Base-by-base conservation (phyloP, 257 asterid genomes). In the Haberlea rhodopensis region DNA sequence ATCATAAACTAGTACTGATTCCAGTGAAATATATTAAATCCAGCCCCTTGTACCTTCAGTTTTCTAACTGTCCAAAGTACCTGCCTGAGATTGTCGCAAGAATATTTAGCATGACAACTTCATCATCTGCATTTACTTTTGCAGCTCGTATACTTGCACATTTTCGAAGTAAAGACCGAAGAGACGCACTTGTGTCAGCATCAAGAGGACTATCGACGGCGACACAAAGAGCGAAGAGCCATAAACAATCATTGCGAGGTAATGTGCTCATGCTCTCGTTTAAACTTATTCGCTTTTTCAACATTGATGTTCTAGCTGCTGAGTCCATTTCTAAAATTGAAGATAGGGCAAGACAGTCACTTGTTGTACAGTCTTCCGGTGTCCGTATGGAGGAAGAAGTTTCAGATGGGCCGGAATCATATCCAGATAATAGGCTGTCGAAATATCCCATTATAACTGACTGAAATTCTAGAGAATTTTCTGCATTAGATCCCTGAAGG, bases 21-120 rank as follows among this genome's bases (percentile, higher is more conserved):
- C 5, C n/a, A 10, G 16, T 16, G 16, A 37, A 40, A 40, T 1
- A 3, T 3, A 40, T 40, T 40, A 40, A 15, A 37, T 13, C 19
- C 49, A 40, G 18, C 49, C 19, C 49, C 6, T 13, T 13, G 5
- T 8, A 15, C 49, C 62, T 37, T 76, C 70, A 81, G 51, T 72
- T 79, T 71, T 84, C 95, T 11, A 77, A 77, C 85, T 92, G 98
- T 57, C 98, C 96, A 73, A 89, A 92, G 71, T 84, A 92, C 51
- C 81, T 78, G 28, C 99, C 99, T 1, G 95, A 76, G 59, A 89
- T 81, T 18, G 88, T 82, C 11, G 75, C 82, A 53, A 92, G 84
- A 19, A 89, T 80, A 68, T 89, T 89, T 29, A 92, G 86, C 83
- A 80, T 73, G 19, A 86, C 67, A 10, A 85, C 94, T 68, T 89